These are phyloP conservation scores for Sclerotinia spermophila DNA, from an alignment of 2,329 filamentous ascomycete genomes.

Conservation along the genomic window DNA sequence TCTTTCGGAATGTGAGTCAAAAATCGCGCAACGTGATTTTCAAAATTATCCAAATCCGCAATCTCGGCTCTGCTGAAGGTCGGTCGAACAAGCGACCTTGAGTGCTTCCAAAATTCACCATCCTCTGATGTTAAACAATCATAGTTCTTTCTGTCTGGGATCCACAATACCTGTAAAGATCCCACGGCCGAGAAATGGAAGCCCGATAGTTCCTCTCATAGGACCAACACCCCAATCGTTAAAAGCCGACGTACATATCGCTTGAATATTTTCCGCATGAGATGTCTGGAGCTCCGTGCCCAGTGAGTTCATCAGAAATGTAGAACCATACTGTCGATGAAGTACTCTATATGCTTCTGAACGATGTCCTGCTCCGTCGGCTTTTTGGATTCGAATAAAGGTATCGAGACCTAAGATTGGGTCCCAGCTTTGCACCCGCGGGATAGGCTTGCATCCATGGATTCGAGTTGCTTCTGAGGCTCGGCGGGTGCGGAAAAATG, in stretches of 20 bases:
- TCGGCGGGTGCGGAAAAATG: neutral
- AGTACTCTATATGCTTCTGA: neutral
- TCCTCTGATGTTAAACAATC: neutral
- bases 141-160: neutral
- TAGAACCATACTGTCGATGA: neutral
- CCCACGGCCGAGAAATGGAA: constrained; percentile 15
- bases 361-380: neutral
- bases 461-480: neutral
- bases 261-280: constrained; percentile 54
- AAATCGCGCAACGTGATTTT: neutral
- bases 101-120: constrained; percentile 13
- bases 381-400: neutral
- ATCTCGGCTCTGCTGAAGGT: constrained; percentile 10
- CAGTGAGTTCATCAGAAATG: neutral
- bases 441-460: neutral
- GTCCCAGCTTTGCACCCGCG: neutral
- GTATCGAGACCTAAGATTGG: neutral
- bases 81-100: constrained; percentile 7
- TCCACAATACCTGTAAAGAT: constrained; percentile 1
- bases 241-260: constrained; percentile 52
- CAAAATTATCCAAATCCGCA: constrained; percentile 2
- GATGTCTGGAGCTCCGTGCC: constrained; percentile 36
- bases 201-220: constrained; percentile 42
- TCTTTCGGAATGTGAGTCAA: neutral
- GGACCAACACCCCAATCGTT: constrained; percentile 48